Conservation (phyloP, 257 asterid species). For the Solanum lignicaule region DNA sequence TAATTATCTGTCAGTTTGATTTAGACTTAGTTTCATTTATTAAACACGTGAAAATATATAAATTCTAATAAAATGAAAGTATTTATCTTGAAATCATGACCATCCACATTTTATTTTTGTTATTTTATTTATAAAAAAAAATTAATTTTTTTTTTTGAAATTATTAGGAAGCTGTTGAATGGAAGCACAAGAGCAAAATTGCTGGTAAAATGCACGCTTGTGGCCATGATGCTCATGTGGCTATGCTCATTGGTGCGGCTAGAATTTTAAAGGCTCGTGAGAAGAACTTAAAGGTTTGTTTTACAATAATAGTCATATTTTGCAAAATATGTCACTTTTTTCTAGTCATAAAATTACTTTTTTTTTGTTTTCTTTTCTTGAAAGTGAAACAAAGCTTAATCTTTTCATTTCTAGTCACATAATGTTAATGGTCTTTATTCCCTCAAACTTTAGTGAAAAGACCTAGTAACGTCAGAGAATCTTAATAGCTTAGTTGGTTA, state of each 20-base stretch:
- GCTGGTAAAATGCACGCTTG: constrained; percentile 75
- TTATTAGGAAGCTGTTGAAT: constrained; percentile 52
- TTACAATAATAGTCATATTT: not conserved
- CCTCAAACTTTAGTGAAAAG: not conserved
- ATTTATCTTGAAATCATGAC: not conserved
- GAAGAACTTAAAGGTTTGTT: constrained; percentile 36
- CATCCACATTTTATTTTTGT: no score
- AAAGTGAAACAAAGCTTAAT: not conserved
- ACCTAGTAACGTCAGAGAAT: not conserved
- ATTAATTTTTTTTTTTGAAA: not conserved
- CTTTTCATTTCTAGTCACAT: not conserved
- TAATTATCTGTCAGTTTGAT: not conserved
- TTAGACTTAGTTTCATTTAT: not conserved
- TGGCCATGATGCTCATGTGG: constrained; percentile 69
- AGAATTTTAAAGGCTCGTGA: constrained; percentile 47
- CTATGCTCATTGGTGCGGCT: constrained; percentile 70
- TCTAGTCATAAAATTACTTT: not conserved
- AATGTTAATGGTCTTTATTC: not conserved
- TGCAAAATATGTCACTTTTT: not conserved
- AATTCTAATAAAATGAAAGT: not conserved
- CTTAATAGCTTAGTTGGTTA: not conserved
- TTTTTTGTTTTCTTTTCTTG: not conserved
- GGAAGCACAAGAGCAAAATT: constrained; percentile 60
- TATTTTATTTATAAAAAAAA: no score
- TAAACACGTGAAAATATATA: not conserved